phyloP scores from a whole-genome alignment of 2,329 filamentous ascomycete genomes.

The Nakataea oryzae region DNA sequence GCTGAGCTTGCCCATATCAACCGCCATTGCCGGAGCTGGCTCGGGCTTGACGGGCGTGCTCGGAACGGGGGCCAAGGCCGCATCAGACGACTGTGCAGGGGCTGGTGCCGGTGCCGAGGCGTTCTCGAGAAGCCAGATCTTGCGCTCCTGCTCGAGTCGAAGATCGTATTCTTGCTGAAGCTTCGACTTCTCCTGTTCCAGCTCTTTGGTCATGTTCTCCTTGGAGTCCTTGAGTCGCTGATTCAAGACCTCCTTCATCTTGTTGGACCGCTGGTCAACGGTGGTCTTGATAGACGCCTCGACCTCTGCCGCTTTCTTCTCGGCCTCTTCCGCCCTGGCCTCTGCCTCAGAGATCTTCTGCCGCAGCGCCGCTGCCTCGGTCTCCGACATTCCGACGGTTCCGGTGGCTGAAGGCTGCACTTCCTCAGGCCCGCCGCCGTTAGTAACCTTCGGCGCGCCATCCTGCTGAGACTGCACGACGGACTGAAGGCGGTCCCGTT shows the following conservation, averaged over 20 bases:
- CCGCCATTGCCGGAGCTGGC: neutral
- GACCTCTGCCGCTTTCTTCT: conserved; percentile 51
- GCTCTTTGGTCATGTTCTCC: conserved; percentile 37
- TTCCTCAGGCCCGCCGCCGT: conserved; percentile 12
- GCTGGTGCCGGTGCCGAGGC: conserved; percentile 11
- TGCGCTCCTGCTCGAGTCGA: conserved; percentile 50
- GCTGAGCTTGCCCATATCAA: conserved; percentile 36
- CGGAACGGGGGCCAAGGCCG: conserved; percentile 12
- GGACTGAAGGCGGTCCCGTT: conserved; percentile 52
- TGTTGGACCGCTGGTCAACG: conserved; percentile 55
- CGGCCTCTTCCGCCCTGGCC: conserved; percentile 51
- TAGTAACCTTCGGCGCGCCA: conserved; percentile 11
- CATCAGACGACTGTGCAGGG: conserved; percentile 9
- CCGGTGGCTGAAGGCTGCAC: conserved; percentile 7
- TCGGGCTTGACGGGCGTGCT: conserved; percentile 11
- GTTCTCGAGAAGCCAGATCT: conserved; percentile 49
- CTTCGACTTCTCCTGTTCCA: conserved; percentile 41
- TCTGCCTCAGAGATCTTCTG: conserved; percentile 51
- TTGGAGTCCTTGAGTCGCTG: conserved; percentile 61
- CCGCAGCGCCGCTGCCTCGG: conserved; percentile 51
- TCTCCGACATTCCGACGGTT: conserved; percentile 33
- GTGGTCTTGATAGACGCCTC: conserved; percentile 51
- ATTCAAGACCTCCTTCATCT: conserved; percentile 58
- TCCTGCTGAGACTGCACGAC: conserved; percentile 18
- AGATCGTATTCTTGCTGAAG: conserved; percentile 33